A percentile compares a stretch with the other conserved stretches of the same genome.
Conservation (phyloP, 257 asterid species). For the Knoxia roxburghii region DNA sequence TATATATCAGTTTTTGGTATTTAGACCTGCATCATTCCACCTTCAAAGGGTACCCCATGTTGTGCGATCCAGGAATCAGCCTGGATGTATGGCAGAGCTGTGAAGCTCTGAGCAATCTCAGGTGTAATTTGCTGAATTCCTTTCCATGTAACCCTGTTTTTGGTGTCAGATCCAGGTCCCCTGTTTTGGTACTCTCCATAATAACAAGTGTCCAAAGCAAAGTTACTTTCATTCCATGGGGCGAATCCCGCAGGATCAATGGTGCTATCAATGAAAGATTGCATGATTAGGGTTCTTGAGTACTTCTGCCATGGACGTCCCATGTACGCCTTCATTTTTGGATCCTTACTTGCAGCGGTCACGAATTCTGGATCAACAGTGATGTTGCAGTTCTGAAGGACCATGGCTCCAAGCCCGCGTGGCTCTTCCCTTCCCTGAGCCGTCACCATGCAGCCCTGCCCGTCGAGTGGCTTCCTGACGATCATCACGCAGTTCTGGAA, state of each 20-base stretch:
- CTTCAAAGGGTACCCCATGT: slow-evolving; percentile 17
- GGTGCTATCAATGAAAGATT: slow-evolving; percentile 18
- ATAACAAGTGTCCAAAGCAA: slow-evolving; percentile 17
- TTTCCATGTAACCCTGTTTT: slow-evolving; percentile 19
- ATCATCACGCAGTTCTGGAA: slow-evolving; percentile 28
- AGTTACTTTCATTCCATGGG: slow-evolving; percentile 7
- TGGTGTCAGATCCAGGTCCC: slow-evolving; percentile 19
- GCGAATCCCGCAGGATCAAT: slow-evolving; percentile 26
- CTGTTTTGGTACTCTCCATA: slow-evolving; percentile 24
- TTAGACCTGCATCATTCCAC: slow-evolving; percentile 8
- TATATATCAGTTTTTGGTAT: too few species aligned
- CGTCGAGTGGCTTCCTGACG: slow-evolving; percentile 18
- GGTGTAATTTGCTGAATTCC: slow-evolving; percentile 20
- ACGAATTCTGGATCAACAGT: slow-evolving; percentile 4
- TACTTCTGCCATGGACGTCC: slow-evolving; percentile 33
- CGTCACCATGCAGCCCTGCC: slow-evolving; percentile 27
- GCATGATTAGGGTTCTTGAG: slow-evolving; percentile 29
- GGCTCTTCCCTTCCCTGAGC: slow-evolving; percentile 25
- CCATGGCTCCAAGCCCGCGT: slow-evolving; percentile 16
- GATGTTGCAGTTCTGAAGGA: slow-evolving; percentile 19
- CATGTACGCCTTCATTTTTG: slow-evolving; percentile 12
- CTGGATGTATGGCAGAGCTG: slow-evolving; percentile 15
- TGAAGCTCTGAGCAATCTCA: slow-evolving; percentile 17
- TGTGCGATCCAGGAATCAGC: slow-evolving; percentile 13
- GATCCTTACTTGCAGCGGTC: neutral